A percentile compares a stretch with the other conserved stretches of the same genome.
Conservation (phyloP, 257 asterid species). For the Fraxinus quadrangulata region DNA sequence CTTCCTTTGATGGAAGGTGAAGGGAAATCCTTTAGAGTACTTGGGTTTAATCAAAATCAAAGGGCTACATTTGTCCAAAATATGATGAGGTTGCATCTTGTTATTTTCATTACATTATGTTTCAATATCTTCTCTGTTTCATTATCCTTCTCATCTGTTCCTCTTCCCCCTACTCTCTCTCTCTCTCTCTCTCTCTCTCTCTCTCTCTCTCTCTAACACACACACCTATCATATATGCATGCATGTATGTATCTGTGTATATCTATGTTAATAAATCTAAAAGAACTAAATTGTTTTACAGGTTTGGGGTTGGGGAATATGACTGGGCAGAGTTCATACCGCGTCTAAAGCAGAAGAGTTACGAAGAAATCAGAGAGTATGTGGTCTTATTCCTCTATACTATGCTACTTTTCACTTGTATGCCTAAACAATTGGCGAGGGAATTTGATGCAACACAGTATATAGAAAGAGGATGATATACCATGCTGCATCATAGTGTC, state of each 20-base stretch:
- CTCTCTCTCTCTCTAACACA: neutral
- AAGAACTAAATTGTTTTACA: slow-evolving; percentile 35
- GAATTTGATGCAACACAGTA: neutral
- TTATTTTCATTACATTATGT: slow-evolving; percentile 16
- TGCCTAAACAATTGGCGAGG: slow-evolving; percentile 12
- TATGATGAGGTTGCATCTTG: slow-evolving; percentile 69
- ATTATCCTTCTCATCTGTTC: slow-evolving; percentile 12
- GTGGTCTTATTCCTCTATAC: slow-evolving; percentile 33
- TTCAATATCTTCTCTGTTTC: slow-evolving; percentile 14
- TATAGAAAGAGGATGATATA: neutral
- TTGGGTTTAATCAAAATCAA: slow-evolving; percentile 90
- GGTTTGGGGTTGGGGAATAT: slow-evolving; percentile 80
- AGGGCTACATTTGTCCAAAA: slow-evolving; percentile 85
- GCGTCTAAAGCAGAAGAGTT: slow-evolving; percentile 84
- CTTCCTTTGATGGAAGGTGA: slow-evolving; percentile 97
- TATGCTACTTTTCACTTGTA: slow-evolving; percentile 1
- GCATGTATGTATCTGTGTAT: neutral
- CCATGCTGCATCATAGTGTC: slow-evolving; percentile 12
- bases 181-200: neutral
- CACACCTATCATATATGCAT: neutral
- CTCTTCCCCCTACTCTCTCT: slow-evolving; percentile 1
- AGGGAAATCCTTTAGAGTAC: slow-evolving; percentile 80
- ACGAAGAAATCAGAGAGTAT: slow-evolving; percentile 75
- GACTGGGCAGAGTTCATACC: slow-evolving; percentile 89
- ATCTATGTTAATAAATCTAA: neutral